A percentile compares a stretch with the other conserved stretches of the same genome.
phyloP scores from a whole-genome alignment of 1,139 yeast species.

The Pichia sp. region DNA sequence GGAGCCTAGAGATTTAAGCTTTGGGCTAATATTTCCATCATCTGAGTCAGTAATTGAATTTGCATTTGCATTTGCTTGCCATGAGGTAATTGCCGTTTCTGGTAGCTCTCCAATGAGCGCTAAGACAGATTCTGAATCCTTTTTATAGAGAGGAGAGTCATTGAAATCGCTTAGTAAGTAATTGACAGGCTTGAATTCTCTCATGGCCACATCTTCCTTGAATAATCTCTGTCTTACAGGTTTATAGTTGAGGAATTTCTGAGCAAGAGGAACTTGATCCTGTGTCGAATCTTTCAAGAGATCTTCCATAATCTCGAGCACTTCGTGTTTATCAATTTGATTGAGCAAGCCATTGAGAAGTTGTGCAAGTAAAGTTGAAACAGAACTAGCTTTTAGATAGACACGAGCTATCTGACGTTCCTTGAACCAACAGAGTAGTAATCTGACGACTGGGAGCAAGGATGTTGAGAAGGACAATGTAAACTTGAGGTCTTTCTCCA shows the following conservation, averaged over 20 bases:
- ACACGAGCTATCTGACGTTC: slow-evolving; percentile 37
- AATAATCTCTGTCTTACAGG: slow-evolving; percentile 47
- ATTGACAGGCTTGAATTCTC: slow-evolving; percentile 50
- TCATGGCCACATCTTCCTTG: slow-evolving; percentile 55
- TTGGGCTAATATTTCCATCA: background rate
- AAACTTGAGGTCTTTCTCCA: slow-evolving; percentile 7
- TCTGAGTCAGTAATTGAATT: too few relatives aligned
- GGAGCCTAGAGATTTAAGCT: background rate
- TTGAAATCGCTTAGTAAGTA: slow-evolving; percentile 53
- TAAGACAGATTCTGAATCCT: slow-evolving; percentile 22
- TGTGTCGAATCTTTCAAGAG: background rate
- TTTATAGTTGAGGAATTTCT: slow-evolving; percentile 14
- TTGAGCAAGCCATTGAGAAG: slow-evolving; percentile 6
- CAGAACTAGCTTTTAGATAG: slow-evolving; percentile 26
- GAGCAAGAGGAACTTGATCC: background rate
- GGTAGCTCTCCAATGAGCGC: slow-evolving; percentile 29
- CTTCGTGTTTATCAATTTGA: slow-evolving; percentile 2
- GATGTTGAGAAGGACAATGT: slow-evolving; percentile 17
- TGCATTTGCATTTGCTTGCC: background rate
- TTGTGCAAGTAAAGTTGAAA: slow-evolving; percentile 8
- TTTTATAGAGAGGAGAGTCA: slow-evolving; percentile 34
- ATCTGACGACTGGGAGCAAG: slow-evolving; percentile 32
- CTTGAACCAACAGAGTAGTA: slow-evolving; percentile 49
- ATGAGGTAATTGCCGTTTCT: slow-evolving; percentile 15
- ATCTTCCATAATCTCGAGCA: background rate